phyloP scores from a whole-genome alignment of 2,329 filamentous ascomycete genomes.

The Colletotrichum coccodes region DNA sequence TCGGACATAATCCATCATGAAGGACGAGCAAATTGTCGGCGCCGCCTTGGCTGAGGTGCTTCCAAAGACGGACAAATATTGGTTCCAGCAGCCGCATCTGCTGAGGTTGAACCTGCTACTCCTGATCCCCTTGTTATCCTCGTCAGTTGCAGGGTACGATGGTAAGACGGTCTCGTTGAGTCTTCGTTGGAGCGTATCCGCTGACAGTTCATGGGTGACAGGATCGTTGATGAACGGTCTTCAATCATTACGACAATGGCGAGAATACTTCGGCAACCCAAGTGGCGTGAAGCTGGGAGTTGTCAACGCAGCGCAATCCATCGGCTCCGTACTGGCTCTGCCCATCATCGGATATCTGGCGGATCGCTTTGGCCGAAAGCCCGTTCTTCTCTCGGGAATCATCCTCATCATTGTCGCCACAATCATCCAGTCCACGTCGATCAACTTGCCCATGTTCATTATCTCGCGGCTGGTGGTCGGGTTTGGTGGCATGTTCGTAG shows the following conservation, averaged over 20 bases:
- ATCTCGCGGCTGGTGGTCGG: slow-evolving; percentile 44
- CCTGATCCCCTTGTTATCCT: slow-evolving; percentile 45
- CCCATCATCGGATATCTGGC: slow-evolving; percentile 51
- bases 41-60: slow-evolving; percentile 43
- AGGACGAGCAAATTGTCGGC: slow-evolving; percentile 40
- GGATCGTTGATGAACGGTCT: slow-evolving; percentile 52
- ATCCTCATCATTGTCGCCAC: slow-evolving; percentile 47
- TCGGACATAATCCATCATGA: slow-evolving; percentile 12
- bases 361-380: slow-evolving; percentile 50
- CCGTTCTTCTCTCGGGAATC: slow-evolving; percentile 46
- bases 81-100: slow-evolving; percentile 55
- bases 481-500: slow-evolving; percentile 51
- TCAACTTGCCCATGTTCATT: slow-evolving; percentile 47
- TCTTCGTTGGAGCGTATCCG: neutral
- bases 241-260: slow-evolving; percentile 49
- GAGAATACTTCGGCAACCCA: slow-evolving; percentile 43
- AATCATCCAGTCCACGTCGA: slow-evolving; percentile 47
- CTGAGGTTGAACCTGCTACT: slow-evolving; percentile 55
- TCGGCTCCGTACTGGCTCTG: slow-evolving; percentile 54
- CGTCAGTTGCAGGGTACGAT: slow-evolving; percentile 26
- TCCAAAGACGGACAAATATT: slow-evolving; percentile 50
- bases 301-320: slow-evolving; percentile 53
- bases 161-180: neutral
- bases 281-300: slow-evolving; percentile 44
- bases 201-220: slow-evolving; percentile 8